Base-by-base conservation (phyloP, 768 basidiomycete genomes). In the Rubroboletus satanas region DNA sequence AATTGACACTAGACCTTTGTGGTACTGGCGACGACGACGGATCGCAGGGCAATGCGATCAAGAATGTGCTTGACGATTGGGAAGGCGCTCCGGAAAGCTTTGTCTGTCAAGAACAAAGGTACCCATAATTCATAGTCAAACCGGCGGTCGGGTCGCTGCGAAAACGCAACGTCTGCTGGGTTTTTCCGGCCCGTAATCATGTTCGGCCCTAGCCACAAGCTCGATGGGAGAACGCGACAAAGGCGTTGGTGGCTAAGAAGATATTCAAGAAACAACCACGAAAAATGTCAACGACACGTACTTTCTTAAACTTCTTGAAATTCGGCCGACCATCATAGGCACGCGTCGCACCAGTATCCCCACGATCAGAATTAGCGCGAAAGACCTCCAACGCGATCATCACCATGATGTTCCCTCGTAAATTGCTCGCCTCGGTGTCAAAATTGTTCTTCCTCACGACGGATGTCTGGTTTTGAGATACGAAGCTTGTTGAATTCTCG, bases 61-160 rank as follows among this genome's bases (percentile, higher is more conserved):
- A 88, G 70, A 96, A 98, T 71, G 80, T 90, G 0, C 71, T 98
- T 49, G 91, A 94, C 44, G 93, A 97, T 66, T 98, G 95, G 95
- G 88, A 93, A 51, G 90, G 92, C 28, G 93, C 97, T 6, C 97
- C 97, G 0, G 95, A 98, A 68, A 93, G 89, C 59, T 99, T 97
- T 72, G 95, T 98, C 7, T 99, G 97, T 66, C 97, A 98, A 74
- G 97, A 99, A 71, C 91, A 93, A 70, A 80, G 80, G 89, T 89
- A 51, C 45, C 0, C 36, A 2, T 54, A 17, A 47, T 28, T 49
- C 29, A 29, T 52, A 90, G 88, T 64, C 85, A 87, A 77, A 93
- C 92, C 0, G 92, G 91, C 8, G 93, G 93, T n/a, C 76, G 93
- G 32, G 83, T 88, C 60, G 92, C 93, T 5, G 83, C 90, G 7